These are phyloP conservation scores for Margaritispora aquatica DNA, from an alignment of 495 filamentous ascomycete genomes.

Conservation along the genomic window DNA sequence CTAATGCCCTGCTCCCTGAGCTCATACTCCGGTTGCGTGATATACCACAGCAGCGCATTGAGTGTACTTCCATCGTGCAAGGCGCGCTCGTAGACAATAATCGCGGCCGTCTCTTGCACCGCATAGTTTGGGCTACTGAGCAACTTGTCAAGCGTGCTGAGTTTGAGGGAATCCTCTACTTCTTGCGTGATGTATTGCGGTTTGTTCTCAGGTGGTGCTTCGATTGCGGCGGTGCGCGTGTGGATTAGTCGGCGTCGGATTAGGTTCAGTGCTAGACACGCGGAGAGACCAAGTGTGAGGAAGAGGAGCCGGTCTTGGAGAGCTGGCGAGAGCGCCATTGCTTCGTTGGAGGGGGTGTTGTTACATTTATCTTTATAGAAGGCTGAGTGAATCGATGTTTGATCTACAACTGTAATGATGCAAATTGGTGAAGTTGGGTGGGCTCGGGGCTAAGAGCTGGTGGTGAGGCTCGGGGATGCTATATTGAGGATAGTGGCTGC, in stretches of 20 bases:
- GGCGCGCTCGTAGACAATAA: conserved; percentile 46
- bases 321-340: conserved; percentile 22
- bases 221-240: conserved; percentile 41
- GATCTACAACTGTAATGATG: too few relatives aligned
- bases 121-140: conserved; percentile 44
- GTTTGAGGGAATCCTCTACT: conserved; percentile 49
- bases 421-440: not conserved
- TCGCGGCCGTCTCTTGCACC: conserved; percentile 45
- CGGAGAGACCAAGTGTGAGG: conserved; percentile 32
- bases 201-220: conserved; percentile 42
- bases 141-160: conserved; percentile 43
- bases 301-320: conserved; percentile 38
- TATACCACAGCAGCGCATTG: conserved; percentile 39
- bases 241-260: conserved; percentile 35
- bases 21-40: conserved; percentile 43
- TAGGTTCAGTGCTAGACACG: conserved; percentile 28
- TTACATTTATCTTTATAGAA: conserved; percentile 12
- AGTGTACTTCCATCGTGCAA: conserved; percentile 37
- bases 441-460: not conserved
- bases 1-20: conserved; percentile 42
- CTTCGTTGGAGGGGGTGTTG: too few relatives aligned
- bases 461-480: not conserved
- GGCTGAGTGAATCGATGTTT: not conserved
- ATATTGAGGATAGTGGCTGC: not conserved
- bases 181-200: conserved; percentile 53